Conservation (phyloP, 805 yeast genomes). For the Komagataella phaffii region DNA sequence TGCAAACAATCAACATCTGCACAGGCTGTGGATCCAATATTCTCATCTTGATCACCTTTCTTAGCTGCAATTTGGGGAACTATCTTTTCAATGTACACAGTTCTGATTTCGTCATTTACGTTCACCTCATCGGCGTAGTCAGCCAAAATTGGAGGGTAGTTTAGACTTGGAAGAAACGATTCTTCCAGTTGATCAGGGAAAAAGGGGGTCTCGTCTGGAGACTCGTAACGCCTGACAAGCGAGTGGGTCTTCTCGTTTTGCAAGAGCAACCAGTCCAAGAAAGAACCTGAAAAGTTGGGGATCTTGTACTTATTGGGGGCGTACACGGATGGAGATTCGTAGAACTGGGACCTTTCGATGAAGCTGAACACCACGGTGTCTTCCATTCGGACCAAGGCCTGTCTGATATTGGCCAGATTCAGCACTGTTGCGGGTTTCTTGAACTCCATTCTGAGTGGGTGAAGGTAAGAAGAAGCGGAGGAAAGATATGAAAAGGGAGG, state of each 20-base stretch:
- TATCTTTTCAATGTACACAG: conserved; percentile 57
- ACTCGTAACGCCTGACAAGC: conserved; percentile 78
- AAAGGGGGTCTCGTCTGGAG: conserved; percentile 91
- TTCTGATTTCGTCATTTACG: conserved; percentile 57
- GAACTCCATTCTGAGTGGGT: conserved; percentile 51
- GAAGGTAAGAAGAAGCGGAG: background rate
- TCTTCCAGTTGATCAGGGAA: conserved; percentile 53
- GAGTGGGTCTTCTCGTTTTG: conserved; percentile 68
- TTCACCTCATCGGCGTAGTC: conserved; percentile 61
- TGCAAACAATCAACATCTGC: conserved; percentile 83
- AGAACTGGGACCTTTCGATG: conserved; percentile 88
- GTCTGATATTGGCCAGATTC: conserved; percentile 70
- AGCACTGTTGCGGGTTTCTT: conserved; percentile 72
- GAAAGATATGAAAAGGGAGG: background rate
- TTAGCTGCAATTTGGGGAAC: conserved; percentile 61
- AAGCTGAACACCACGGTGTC: conserved; percentile 88
- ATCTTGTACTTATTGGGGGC: conserved; percentile 39
- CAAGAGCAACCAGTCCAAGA: conserved; percentile 73
- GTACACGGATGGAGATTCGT: conserved; percentile 64
- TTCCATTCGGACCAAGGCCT: conserved; percentile 82
- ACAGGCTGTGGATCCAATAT: conserved; percentile 74
- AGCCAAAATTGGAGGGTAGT: conserved; percentile 73
- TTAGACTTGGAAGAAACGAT: conserved; percentile 66
- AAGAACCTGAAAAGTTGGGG: conserved; percentile 60
- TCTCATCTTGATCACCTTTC: conserved; percentile 67